phyloP scores from a whole-genome alignment of 768 basidiomycete genomes.

The Lepiota brunneoincarnata region DNA sequence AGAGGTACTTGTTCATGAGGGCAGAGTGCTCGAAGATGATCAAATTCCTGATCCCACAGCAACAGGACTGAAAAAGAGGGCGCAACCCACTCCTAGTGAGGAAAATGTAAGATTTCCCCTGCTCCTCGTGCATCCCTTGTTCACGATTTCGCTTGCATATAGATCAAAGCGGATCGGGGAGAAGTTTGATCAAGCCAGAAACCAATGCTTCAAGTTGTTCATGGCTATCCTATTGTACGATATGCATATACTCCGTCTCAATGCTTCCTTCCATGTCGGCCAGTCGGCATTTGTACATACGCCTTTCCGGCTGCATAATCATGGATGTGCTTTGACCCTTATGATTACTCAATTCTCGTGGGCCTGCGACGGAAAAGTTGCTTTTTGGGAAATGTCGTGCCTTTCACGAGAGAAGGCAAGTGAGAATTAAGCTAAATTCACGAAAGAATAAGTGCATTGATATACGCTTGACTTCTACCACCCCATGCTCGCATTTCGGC shows the following conservation, averaged over 20 bases:
- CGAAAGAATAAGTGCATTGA: background rate
- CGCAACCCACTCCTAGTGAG: constrained; percentile 28
- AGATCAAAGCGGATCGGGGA: constrained; percentile 16
- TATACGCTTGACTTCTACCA: constrained; percentile 1
- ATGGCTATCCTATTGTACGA: too few species aligned
- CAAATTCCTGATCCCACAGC: constrained; percentile 10
- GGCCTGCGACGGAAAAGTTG: too few species aligned
- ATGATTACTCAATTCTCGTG: too few species aligned
- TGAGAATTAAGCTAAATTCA: too few species aligned
- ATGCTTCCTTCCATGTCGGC: too few species aligned
- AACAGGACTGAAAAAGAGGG: constrained; percentile 14
- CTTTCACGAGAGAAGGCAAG: too few species aligned
- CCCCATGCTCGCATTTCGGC: background rate
- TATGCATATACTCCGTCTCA: too few species aligned
- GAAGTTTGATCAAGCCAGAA: constrained; percentile 6
- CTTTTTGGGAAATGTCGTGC: too few species aligned
- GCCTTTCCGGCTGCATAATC: too few species aligned
- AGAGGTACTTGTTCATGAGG: constrained; percentile 24
- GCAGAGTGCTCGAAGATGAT: constrained; percentile 17
- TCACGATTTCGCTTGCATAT: background rate
- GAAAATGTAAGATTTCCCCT: constrained; percentile 22
- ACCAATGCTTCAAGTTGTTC: too few species aligned
- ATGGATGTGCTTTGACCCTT: too few species aligned
- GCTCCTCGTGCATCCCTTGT: background rate
- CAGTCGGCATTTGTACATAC: too few species aligned